A percentile compares a stretch with the other conserved stretches of the same genome.
phyloP scores from a whole-genome alignment of 2,329 filamentous ascomycete genomes.

The Fusarium protoensiforme region DNA sequence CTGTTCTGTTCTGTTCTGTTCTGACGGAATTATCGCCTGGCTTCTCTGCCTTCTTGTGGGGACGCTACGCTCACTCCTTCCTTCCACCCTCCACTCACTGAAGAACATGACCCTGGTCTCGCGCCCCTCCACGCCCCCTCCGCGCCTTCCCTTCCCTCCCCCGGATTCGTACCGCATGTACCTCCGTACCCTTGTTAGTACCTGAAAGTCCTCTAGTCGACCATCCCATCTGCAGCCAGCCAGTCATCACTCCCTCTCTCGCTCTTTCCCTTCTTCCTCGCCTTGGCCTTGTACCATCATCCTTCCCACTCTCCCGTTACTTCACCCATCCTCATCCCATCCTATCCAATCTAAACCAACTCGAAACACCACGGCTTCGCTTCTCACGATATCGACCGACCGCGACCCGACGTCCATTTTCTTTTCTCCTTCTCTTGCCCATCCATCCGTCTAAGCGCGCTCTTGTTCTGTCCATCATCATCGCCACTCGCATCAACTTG shows the following conservation, averaged over 20 bases:
- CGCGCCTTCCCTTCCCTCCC: conserved; percentile 33
- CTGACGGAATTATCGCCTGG: conserved; percentile 12
- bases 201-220: conserved; percentile 29
- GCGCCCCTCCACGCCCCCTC: conserved; percentile 29
- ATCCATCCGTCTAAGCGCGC: background rate
- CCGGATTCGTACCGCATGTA: conserved; percentile 38
- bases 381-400: conserved; percentile 37
- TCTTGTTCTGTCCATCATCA: background rate
- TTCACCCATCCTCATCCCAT: conserved; percentile 35
- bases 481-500: conserved; percentile 7
- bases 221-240: too few relatives aligned
- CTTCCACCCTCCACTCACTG: background rate
- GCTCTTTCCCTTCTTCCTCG: conserved; percentile 30
- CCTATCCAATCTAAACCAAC: conserved; percentile 27
- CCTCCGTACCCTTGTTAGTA: conserved; percentile 33
- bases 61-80: conserved; percentile 16
- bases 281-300: conserved; percentile 37
- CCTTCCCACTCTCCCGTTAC: conserved; percentile 40
- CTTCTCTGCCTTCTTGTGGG: conserved; percentile 20
- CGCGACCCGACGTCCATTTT: conserved; percentile 11
- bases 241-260: conserved; percentile 37
- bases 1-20: background rate
- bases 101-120: conserved; percentile 8
- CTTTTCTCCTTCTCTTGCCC: background rate
- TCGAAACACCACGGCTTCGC: conserved; percentile 40